Percentiles rank a stretch among this genome's conserved stretches.
Evolutionary conservation across 2,329 filamentous ascomycete species (phyloP).

Genomic region (Aspergillus clavatus): DNA sequence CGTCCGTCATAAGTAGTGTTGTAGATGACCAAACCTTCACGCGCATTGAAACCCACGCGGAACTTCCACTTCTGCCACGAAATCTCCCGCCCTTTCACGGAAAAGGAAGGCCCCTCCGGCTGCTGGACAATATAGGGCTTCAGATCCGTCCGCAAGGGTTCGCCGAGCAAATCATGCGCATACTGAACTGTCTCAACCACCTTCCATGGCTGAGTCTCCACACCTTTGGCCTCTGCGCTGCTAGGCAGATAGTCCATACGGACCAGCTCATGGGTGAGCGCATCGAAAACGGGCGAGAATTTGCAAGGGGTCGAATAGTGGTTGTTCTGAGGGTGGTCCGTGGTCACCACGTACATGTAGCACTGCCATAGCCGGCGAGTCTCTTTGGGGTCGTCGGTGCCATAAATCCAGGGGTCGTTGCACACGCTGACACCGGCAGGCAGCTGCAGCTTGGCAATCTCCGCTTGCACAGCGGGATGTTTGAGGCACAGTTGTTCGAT

Average conservation of each 20-base stretch:
- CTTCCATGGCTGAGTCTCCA: constrained; percentile 55
- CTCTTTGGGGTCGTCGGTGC: constrained; percentile 39
- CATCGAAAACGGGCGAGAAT: constrained; percentile 49
- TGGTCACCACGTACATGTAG: constrained; percentile 37
- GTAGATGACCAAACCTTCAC: constrained; percentile 65
- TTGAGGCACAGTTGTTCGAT: constrained; percentile 54
- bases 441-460: constrained; percentile 56
- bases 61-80: constrained; percentile 65
- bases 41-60: constrained; percentile 57
- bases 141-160: constrained; percentile 59
- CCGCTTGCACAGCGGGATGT: constrained; percentile 53
- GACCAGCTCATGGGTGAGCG: constrained; percentile 58
- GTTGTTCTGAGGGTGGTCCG: constrained; percentile 35
- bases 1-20: constrained; percentile 61
- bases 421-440: constrained; percentile 54
- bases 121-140: constrained; percentile 63
- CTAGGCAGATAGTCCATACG: constrained; percentile 67
- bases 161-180: constrained; percentile 60
- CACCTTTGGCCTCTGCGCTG: constrained; percentile 57
- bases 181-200: constrained; percentile 49
- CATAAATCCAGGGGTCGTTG: constrained; percentile 67
- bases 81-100: constrained; percentile 52
- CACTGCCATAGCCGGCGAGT: constrained; percentile 37
- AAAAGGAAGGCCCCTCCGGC: constrained; percentile 61
- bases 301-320: constrained; percentile 35